Evolutionary conservation across 2,329 filamentous ascomycete genomes (phyloP).

Genomic region (Hymenoscyphus albidus): DNA sequence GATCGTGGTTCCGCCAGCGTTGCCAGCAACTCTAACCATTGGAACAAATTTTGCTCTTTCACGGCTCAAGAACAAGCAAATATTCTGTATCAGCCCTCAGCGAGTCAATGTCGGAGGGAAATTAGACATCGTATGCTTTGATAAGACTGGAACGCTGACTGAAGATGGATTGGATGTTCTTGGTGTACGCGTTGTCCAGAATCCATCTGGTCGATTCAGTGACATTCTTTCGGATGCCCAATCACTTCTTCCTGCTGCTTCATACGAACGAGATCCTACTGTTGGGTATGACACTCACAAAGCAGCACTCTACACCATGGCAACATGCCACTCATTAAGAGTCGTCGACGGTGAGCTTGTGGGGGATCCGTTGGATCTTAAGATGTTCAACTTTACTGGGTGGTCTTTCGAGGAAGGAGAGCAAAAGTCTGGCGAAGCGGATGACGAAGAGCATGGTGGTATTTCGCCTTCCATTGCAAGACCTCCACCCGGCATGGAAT

Average conservation of each 20-base stretch:
- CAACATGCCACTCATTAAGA: slow-evolving; percentile 89
- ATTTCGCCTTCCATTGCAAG: slow-evolving; percentile 85
- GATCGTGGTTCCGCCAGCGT: slow-evolving; percentile 90
- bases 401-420: slow-evolving; percentile 92
- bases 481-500: slow-evolving; percentile 63
- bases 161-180: slow-evolving; percentile 95
- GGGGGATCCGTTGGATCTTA: slow-evolving; percentile 90
- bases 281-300: slow-evolving; percentile 58
- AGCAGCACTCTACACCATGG: slow-evolving; percentile 88
- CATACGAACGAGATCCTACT: slow-evolving; percentile 55
- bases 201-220: slow-evolving; percentile 60
- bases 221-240: slow-evolving; percentile 68
- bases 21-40: slow-evolving; percentile 92
- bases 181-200: slow-evolving; percentile 74
- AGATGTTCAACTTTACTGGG: slow-evolving; percentile 96
- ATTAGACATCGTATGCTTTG: slow-evolving; percentile 93
- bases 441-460: slow-evolving; percentile 70
- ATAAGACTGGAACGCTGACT: slow-evolving; percentile 97
- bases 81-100: slow-evolving; percentile 97
- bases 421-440: slow-evolving; percentile 58
- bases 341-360: slow-evolving; percentile 84
- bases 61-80: slow-evolving; percentile 80
- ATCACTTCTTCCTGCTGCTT: slow-evolving; percentile 50
- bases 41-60: slow-evolving; percentile 92
- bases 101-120: slow-evolving; percentile 96